A percentile compares a stretch with the other conserved stretches of the same genome.
These are phyloP conservation scores for Paraphaeosphaeria minitans DNA, from an alignment of 2,329 filamentous ascomycete species.

Conservation along the genomic window DNA sequence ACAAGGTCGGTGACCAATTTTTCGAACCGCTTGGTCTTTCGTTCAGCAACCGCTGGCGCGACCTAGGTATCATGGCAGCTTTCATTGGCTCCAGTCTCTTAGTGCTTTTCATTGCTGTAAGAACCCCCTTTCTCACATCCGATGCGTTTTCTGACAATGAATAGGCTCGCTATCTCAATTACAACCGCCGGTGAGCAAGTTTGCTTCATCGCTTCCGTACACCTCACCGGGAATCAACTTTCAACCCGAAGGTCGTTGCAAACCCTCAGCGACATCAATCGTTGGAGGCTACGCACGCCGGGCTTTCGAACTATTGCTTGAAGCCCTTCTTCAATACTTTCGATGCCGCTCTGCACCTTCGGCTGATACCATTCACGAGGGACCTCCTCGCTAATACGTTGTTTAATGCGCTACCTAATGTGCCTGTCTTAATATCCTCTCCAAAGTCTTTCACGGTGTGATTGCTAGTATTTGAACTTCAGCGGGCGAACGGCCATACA, in stretches of 20 bases:
- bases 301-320: neutral
- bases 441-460: neutral
- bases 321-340: neutral
- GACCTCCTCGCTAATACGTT: neutral
- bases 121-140: constrained; percentile 24
- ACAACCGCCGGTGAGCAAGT: constrained; percentile 5
- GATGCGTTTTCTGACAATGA: neutral
- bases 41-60: constrained; percentile 76
- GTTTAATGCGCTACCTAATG: neutral
- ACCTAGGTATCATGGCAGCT: constrained; percentile 76
- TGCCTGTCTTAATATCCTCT: neutral
- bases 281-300: neutral
- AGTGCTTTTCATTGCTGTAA: constrained; percentile 63
- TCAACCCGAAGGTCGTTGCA: neutral
- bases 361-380: neutral
- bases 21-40: constrained; percentile 69
- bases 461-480: neutral
- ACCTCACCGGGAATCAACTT: neutral
- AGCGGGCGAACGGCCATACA: neutral
- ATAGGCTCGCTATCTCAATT: constrained; percentile 7
- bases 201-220: neutral
- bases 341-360: neutral
- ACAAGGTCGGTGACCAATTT: constrained; percentile 79
- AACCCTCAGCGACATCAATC: neutral
- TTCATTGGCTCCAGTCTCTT: constrained; percentile 81